Base-by-base conservation (phyloP, 108 stramenopile species). In the Fistulifera solaris region DNA sequence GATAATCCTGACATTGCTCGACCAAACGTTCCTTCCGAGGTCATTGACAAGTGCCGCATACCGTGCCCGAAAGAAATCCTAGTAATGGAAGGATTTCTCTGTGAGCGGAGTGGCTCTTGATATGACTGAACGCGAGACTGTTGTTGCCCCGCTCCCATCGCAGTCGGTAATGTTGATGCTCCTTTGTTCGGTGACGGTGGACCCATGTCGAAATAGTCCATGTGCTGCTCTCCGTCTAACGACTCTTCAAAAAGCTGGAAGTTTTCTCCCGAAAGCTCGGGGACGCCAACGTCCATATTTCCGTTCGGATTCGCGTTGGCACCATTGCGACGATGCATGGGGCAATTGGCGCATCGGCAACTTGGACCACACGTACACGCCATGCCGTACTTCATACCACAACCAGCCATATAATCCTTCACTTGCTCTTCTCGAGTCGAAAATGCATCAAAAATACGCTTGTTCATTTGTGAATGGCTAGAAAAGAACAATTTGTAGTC, bases 1-100 rank as follows among this genome's bases (percentile, higher is more conserved):
- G 89, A 91, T 7, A 91, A 60, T 16, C 89, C 89, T 19, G 85
- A 87, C 89, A 91, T 91, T 39, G 89, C 85, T 28, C 89, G 80
- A n/a, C 83, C 85, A 66, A 85, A 91, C 11, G 84, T 83, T 0
- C 68, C 63, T 43, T 75, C 74, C 10, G 78, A 76, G 10, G 67
- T 61, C 18, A 72, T 25, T 8, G 70, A 76, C 53, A 69, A 68
- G 44, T 67, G 73, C 13, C 78, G 62, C 38, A 65, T 12, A 24
- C 56, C 54, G 21, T 45, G 4, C 23, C 68, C 72, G 55, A 67
- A 67, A 19, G 77, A 78, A 58, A 78, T 78, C 8, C 31, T 35
- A 3, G 31, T 35, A 40, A 62, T 69, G 13, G 66, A 67, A 17
- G 48, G 59, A 54, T 67, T 67, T 55, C 66, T 57, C 39, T 44